phyloP scores from a whole-genome alignment of 495 filamentous ascomycete species.

The Aspergillus olivimuriae region DNA sequence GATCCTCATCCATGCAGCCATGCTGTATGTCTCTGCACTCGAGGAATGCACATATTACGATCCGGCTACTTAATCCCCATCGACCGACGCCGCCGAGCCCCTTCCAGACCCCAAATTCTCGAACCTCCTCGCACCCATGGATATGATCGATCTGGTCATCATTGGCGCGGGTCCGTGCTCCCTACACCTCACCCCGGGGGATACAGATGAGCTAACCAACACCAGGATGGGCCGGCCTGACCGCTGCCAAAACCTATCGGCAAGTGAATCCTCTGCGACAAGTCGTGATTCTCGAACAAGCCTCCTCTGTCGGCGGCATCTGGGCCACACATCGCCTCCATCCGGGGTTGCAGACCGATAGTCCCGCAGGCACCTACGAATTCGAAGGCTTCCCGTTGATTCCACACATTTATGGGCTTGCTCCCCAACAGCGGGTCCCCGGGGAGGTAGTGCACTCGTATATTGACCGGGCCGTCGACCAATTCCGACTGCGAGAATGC shows the following conservation, averaged over 20 bases:
- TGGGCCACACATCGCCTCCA: conserved; percentile 53
- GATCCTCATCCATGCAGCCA: no score
- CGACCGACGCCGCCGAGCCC: background rate
- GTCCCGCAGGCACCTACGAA: conserved; percentile 45
- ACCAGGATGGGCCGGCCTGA: conserved; percentile 1
- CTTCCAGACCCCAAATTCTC: background rate
- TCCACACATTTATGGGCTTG: conserved; percentile 41
- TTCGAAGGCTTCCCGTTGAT: conserved; percentile 55
- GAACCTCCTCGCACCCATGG: background rate
- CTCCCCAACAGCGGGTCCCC: conserved; percentile 50
- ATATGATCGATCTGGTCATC: conserved; percentile 2
- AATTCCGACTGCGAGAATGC: background rate
- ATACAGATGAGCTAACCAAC: background rate
- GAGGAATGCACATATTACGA: no score
- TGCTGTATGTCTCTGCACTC: no score
- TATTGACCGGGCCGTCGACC: conserved; percentile 36
- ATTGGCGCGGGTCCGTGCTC: background rate
- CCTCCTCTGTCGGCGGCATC: conserved; percentile 47
- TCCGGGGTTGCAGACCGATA: conserved; percentile 48
- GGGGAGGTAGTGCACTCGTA: conserved; percentile 53
- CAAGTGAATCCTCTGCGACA: conserved; percentile 3
- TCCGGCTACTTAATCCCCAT: background rate
- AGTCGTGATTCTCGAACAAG: conserved; percentile 7
- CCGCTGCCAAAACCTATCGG: conserved; percentile 4
- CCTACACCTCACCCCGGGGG: background rate